Evolutionary conservation across 2,329 filamentous ascomycete genomes (phyloP).

Genomic region (Ophiostoma quercus): DNA sequence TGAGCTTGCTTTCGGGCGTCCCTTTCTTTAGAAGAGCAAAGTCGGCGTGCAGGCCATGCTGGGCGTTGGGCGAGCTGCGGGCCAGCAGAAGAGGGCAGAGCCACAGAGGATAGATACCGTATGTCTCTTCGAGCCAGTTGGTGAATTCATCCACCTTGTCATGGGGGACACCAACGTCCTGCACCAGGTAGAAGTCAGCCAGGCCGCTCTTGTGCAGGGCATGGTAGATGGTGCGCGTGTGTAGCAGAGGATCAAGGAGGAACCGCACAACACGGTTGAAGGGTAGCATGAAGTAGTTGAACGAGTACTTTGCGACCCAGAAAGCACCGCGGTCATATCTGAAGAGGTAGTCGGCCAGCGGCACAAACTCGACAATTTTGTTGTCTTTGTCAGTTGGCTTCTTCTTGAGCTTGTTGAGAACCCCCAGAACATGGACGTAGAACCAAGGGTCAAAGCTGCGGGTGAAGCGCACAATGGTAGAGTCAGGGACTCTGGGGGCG

Average conservation of each 20-base stretch:
- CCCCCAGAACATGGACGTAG: conserved; percentile 59
- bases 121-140: conserved; percentile 43
- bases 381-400: conserved; percentile 27
- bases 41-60: conserved; percentile 45
- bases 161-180: conserved; percentile 55
- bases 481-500: conserved; percentile 33
- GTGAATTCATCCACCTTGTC: conserved; percentile 41
- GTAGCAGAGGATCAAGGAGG: conserved; percentile 57
- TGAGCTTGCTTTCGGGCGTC: conserved; percentile 36
- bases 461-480: conserved; percentile 45
- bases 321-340: conserved; percentile 66
- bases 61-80: conserved; percentile 39
- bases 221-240: conserved; percentile 60
- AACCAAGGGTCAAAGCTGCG: conserved; percentile 64
- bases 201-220: conserved; percentile 59
- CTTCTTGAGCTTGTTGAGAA: conserved; percentile 32
- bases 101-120: conserved; percentile 53
- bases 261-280: conserved; percentile 55
- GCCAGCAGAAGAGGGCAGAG: conserved; percentile 48
- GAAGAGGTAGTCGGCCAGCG: conserved; percentile 62
- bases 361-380: conserved; percentile 46
- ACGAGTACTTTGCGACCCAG: conserved; percentile 60
- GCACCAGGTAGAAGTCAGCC: conserved; percentile 57
- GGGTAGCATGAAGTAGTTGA: conserved; percentile 58
- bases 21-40: conserved; percentile 37